Conservation (phyloP, 169 alveolate species). For the Cryptosporidium parvum region DNA sequence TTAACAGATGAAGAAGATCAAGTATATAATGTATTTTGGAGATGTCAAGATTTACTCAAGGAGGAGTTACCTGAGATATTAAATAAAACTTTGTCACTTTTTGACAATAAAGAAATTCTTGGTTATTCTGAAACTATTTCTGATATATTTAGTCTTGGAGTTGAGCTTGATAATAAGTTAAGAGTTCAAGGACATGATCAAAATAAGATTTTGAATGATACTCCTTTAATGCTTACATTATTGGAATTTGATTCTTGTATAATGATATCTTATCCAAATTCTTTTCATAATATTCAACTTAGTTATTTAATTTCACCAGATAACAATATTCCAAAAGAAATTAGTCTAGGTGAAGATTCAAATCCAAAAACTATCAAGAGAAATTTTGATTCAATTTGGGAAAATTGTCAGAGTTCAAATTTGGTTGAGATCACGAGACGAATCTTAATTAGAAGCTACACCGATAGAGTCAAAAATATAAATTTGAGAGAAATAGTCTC, state of each 20-base stretch:
- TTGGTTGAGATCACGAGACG: constrained; percentile 35
- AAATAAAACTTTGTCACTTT: constrained; percentile 20
- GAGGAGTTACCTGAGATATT: constrained; percentile 22
- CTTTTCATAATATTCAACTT: background rate
- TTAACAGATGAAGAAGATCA: constrained; percentile 5
- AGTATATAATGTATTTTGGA: constrained; percentile 45
- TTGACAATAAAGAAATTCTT: constrained; percentile 18
- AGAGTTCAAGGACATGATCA: background rate
- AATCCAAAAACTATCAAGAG: constrained; percentile 6
- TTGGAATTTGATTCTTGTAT: constrained; percentile 55
- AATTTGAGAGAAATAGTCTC: constrained; percentile 37
- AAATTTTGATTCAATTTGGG: constrained; percentile 46
- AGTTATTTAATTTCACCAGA: constrained; percentile 1
- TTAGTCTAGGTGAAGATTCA: background rate
- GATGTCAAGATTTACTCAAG: constrained; percentile 54
- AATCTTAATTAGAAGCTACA: constrained; percentile 17
- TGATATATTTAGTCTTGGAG: constrained; percentile 12
- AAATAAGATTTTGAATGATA: constrained; percentile 3
- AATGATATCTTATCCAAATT: constrained; percentile 24
- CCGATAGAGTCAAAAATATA: constrained; percentile 13
- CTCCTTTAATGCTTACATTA: constrained; percentile 1
- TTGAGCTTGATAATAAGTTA: background rate
- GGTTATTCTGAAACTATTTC: constrained; percentile 7
- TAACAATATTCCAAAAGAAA: constrained; percentile 6
- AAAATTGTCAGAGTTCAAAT: constrained; percentile 22